A percentile compares a stretch with the other conserved stretches of the same genome.
phyloP scores from a whole-genome alignment of 1,139 yeast species.

The Sugiyamaella japonica region DNA sequence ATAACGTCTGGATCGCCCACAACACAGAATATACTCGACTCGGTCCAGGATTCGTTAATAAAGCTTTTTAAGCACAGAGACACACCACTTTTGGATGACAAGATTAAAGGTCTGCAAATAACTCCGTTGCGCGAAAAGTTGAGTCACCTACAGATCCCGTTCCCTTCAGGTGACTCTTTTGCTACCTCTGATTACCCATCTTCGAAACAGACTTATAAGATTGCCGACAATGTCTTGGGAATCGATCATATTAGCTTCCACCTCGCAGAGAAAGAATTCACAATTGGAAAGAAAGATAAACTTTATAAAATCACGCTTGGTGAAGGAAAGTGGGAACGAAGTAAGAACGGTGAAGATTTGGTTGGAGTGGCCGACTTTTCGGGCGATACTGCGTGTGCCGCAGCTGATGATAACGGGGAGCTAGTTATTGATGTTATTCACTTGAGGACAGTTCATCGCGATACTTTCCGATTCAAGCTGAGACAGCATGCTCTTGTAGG shows the following conservation, averaged over 20 bases:
- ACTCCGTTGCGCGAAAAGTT: slow-evolving; percentile 3
- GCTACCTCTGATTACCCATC: background rate
- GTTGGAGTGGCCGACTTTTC: slow-evolving; percentile 10
- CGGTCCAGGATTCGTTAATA: slow-evolving; percentile 5
- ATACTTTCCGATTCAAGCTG: slow-evolving; percentile 5
- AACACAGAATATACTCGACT: slow-evolving; percentile 14
- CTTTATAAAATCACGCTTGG: slow-evolving; percentile 4
- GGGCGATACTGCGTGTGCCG: slow-evolving; percentile 15
- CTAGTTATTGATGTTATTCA: slow-evolving; percentile 9
- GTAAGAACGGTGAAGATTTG: slow-evolving; percentile 6
- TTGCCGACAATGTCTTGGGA: slow-evolving; percentile 6
- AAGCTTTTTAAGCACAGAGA: background rate
- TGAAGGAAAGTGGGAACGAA: slow-evolving; percentile 12
- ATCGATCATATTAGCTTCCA: slow-evolving; percentile 7
- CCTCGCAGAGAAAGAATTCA: background rate
- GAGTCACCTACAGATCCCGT: slow-evolving; percentile 2
- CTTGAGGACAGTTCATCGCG: slow-evolving; percentile 8
- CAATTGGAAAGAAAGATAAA: slow-evolving; percentile 6
- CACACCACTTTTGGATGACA: background rate
- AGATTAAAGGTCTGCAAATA: background rate
- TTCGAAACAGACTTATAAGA: slow-evolving; percentile 5
- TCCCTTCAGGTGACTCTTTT: slow-evolving; percentile 4
- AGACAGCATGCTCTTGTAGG: slow-evolving; percentile 1
- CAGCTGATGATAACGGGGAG: slow-evolving; percentile 10
- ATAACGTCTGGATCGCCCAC: slow-evolving; percentile 19